A percentile compares a stretch with the other conserved stretches of the same genome.
phyloP scores from a whole-genome alignment of 495 filamentous ascomycete genomes.

The Clohesyomyces aquaticus region DNA sequence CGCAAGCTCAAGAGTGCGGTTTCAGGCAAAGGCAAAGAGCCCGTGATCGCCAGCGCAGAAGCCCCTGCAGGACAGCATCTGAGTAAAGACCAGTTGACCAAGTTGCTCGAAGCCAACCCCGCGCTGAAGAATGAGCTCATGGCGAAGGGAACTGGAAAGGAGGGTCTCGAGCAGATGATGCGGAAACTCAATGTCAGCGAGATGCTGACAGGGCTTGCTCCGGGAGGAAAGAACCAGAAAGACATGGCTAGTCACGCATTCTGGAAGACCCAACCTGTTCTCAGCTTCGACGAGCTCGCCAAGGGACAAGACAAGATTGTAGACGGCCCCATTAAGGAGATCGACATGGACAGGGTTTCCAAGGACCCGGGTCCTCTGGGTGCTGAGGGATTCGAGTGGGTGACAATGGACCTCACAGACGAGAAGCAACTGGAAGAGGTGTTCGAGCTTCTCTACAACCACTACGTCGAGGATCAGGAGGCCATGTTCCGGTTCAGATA shows the following conservation, averaged over 20 bases:
- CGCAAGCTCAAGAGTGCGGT: slow-evolving; percentile 51
- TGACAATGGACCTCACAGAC: slow-evolving; percentile 81
- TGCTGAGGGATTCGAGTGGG: slow-evolving; percentile 91
- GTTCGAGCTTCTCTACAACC: slow-evolving; percentile 82
- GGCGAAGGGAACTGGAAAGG: slow-evolving; percentile 42
- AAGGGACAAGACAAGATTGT: slow-evolving; percentile 45
- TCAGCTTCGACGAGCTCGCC: slow-evolving; percentile 60
- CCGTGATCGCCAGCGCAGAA: slow-evolving; percentile 5
- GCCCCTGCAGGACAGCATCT: slow-evolving; percentile 32
- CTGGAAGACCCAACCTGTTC: slow-evolving; percentile 96
- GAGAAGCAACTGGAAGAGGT: slow-evolving; percentile 74
- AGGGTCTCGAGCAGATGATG: slow-evolving; percentile 61
- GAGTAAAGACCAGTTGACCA: slow-evolving; percentile 43
- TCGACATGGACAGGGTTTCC: slow-evolving; percentile 74
- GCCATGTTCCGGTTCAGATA: slow-evolving; percentile 98
- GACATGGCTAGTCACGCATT: slow-evolving; percentile 98
- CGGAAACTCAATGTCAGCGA: slow-evolving; percentile 75
- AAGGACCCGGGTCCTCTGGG: slow-evolving; percentile 67
- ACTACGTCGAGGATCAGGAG: slow-evolving; percentile 96
- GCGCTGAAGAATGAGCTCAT: slow-evolving; percentile 60
- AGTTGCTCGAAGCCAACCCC: slow-evolving; percentile 63
- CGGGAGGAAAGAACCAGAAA: slow-evolving; percentile 83
- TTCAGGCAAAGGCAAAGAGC: slow-evolving; percentile 30
- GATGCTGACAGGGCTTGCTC: slow-evolving; percentile 75
- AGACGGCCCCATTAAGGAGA: slow-evolving; percentile 69